Percentiles rank a stretch among this genome's conserved stretches.
These are phyloP conservation scores for Priceomyces carsonii DNA, from an alignment of 805 yeast species.

Conservation along the genomic window DNA sequence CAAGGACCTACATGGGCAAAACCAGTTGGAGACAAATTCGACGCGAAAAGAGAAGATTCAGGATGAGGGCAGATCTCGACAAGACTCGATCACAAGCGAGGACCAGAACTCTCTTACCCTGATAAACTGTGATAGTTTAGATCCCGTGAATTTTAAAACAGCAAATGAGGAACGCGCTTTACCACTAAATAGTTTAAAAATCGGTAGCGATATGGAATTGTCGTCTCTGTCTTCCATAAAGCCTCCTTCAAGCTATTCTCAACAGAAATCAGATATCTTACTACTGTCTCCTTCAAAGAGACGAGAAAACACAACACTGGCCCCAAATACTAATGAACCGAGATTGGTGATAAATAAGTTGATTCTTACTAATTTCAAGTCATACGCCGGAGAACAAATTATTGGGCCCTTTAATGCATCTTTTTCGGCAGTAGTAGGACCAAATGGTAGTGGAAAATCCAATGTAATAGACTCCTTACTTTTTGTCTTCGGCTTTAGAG, in stretches of 20 bases:
- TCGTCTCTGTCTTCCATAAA: constrained; percentile 1
- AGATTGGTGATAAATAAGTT: constrained; percentile 76
- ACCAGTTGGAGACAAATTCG: no score
- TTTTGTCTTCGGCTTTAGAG: constrained; percentile 96
- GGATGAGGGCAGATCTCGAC: no score
- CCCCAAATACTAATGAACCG: constrained; percentile 31
- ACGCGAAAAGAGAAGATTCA: no score
- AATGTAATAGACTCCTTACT: constrained; percentile 95
- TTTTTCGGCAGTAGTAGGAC: constrained; percentile 97
- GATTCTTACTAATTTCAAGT: constrained; percentile 83
- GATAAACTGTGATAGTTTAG: no score
- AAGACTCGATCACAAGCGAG: no score
- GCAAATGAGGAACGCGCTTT: no score
- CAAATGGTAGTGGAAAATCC: constrained; percentile 97
- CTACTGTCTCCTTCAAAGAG: constrained; percentile 31
- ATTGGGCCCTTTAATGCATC: constrained; percentile 95
- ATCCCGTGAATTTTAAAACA: no score
- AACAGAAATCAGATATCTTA: constrained; percentile 25
- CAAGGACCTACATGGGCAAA: no score
- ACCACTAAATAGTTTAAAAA: no score
- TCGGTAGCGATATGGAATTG: no score
- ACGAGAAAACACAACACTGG: constrained; percentile 16
- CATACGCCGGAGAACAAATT: constrained; percentile 90
- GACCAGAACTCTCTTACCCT: no score
- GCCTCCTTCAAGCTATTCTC: constrained; percentile 25